Base-by-base conservation (phyloP, 371 early-diverging fungal genomes). In the Thermomucor indicae-seudaticae region DNA sequence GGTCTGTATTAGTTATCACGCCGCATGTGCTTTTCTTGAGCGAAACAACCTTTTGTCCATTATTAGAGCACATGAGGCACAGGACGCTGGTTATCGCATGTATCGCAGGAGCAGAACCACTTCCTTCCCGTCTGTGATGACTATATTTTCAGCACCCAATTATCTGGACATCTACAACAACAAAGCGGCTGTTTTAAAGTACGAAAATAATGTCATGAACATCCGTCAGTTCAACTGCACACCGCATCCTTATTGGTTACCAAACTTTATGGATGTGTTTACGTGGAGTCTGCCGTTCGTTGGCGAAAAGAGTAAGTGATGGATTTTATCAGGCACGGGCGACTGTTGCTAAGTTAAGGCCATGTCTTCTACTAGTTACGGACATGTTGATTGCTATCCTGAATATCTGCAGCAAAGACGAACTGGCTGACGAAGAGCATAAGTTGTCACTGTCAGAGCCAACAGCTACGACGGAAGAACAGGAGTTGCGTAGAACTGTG, bases 261-360 rank as follows among this genome's bases (percentile, higher is more conserved):
- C 96, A 7, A 96, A 95, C 62, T 96, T 95, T 60, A 92, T 95
- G 91, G 95, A 98, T 66, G 96, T 93, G 3, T 96, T 98, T 53
- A 91, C 92, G n/a, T 98, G 98, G 98, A 92, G 92, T 29, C 67
- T 98, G 53, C 98, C 99, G 0, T 99, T 99, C 78, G 93, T 99
- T 22, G 93, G 96, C 27, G 97, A 98, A 75, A 97, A 98, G 67
- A 91, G 92, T 91, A 79, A 29, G 75, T 55, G 22, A 8, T 35
- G 22, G 31, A 40, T 12, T 2, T 46, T 17, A n/a, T 24, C 47
- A 24, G 25, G n/a, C 6, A 28, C 32, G 10, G 32, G 10, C 14
- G 32, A 32, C 32, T 32, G 32, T 10, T 37, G 14, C 5, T n/a
- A n/a, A n/a, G n/a, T n/a, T n/a, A n/a, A n/a, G n/a, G n/a, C n/a